Evolutionary conservation across 768 basidiomycete genomes (phyloP), one percentile per base, ranked within the genome.

Genomic region (Postia placenta): DNA sequence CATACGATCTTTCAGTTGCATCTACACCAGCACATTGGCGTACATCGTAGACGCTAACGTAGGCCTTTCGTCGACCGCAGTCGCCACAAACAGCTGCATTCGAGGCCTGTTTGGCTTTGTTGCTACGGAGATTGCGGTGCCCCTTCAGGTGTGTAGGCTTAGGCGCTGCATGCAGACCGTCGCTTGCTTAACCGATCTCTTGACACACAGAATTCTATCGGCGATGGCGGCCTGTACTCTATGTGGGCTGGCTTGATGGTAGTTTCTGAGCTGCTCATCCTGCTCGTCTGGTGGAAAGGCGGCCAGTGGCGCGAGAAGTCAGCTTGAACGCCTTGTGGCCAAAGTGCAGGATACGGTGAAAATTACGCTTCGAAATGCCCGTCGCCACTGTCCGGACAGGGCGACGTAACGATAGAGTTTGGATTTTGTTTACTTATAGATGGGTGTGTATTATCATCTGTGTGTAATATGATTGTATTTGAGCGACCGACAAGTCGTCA

Each of bases 11-110:
- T 33, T 92, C 49, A 80, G 77, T 56, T 72, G 72, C 66, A 79
- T 83, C 42, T 85, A 87, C 60, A 67, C 80, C n/a, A 80, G 80
- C 44, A 84, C 85, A 0, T 66, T 94, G 25, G 85, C 91, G 0
- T 94, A 92, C 57, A 73, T 93, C 27, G 89, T 92, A 15, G 92
- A 95, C 57, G 80, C 89, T 3, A 95, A 94, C 61, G 71, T 74
- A 4, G 92, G 92, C 7, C 77, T 86, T 24, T 87, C 87, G 2
- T 80, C 85, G 3, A 79, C 79, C 2, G 89, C 87, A 1, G 78
- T 81, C 5, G 89, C 91, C 0, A 67, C 75, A 26, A 94, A 94
- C 62, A 87, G 85, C 48, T 76, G 76, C 24, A 85, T 85, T 63
- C 77, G 92, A 42, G 89, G 92, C 0, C 38, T 74, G 3, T 67